Conservation (phyloP, 2,329 filamentous ascomycete genomes). For the Colletotrichum incanum region DNA sequence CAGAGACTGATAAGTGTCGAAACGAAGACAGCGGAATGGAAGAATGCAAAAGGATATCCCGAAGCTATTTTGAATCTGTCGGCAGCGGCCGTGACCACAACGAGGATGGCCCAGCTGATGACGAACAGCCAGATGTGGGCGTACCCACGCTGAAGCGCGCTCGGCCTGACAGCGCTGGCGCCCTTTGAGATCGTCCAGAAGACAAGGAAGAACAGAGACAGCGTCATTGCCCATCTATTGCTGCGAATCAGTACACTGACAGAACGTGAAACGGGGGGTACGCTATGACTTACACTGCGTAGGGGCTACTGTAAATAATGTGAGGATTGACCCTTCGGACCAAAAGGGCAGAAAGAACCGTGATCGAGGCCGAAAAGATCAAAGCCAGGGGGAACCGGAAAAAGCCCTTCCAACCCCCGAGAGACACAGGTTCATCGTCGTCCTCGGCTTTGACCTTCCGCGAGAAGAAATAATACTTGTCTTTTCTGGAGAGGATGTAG, state of each 20-base stretch:
- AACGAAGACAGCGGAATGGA: conserved; percentile 82
- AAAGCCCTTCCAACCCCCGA: conserved; percentile 86
- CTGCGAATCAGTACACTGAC: conserved; percentile 37
- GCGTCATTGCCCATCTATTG: conserved; percentile 83
- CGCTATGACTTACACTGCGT: conserved; percentile 72
- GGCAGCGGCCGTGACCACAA: conserved; percentile 82
- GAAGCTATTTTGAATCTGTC: conserved; percentile 80
- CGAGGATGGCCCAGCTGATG: conserved; percentile 80
- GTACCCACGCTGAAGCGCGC: conserved; percentile 88
- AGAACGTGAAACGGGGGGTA: neutral
- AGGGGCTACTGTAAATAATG: conserved; percentile 91
- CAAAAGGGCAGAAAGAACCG: conserved; percentile 81
- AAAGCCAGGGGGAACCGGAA: conserved; percentile 88
- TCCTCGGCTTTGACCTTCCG: conserved; percentile 70
- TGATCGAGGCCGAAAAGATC: conserved; percentile 75
- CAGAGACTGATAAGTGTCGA: conserved; percentile 82
- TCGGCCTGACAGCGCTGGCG: conserved; percentile 85
- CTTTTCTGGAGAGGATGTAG: conserved; percentile 77
- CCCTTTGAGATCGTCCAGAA: conserved; percentile 88
- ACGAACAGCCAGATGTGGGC: conserved; percentile 87
- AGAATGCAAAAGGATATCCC: conserved; percentile 87
- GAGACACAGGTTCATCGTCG: conserved; percentile 69
- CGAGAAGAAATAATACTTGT: conserved; percentile 92
- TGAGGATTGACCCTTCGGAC: conserved; percentile 88
- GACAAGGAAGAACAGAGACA: conserved; percentile 83